These are phyloP conservation scores for Amanita jacksonii DNA, from an alignment of 768 basidiomycete genomes.

Conservation along the genomic window DNA sequence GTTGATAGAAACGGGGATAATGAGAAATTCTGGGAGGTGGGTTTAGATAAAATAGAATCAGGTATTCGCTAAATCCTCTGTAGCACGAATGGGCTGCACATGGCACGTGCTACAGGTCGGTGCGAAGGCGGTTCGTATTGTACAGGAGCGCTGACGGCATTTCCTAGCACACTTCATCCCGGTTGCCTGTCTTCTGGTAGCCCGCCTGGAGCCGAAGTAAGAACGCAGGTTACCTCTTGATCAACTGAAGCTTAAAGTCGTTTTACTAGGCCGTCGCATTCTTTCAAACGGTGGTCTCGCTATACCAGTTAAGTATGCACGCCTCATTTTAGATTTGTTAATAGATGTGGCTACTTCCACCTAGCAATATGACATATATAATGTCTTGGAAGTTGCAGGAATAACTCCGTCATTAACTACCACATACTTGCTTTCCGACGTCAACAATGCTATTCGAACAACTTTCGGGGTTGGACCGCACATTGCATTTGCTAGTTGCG, in stretches of 20 bases:
- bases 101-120: constrained; percentile 1
- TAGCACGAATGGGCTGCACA: constrained; percentile 7
- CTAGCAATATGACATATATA: constrained; percentile 1
- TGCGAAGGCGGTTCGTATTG: too few relatives aligned
- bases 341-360: background rate
- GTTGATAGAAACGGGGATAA: background rate
- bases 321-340: background rate
- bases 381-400: background rate
- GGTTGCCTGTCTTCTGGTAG: constrained; percentile 4
- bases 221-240: background rate
- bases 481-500: too few relatives aligned
- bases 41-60: background rate
- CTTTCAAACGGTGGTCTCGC: constrained; percentile 3
- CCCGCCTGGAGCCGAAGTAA: constrained; percentile 6
- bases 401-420: constrained; percentile 1
- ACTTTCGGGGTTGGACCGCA: background rate
- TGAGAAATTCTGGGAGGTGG: constrained; percentile 6
- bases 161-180: background rate
- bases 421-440: background rate
- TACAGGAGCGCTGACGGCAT: background rate
- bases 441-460: background rate
- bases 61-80: background rate
- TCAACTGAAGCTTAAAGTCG: background rate
- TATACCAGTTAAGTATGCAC: background rate
- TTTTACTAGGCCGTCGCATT: constrained; percentile 4